These are phyloP conservation scores for Trichocladium antarcticum DNA, from an alignment of 495 filamentous ascomycete genomes.

Conservation along the genomic window DNA sequence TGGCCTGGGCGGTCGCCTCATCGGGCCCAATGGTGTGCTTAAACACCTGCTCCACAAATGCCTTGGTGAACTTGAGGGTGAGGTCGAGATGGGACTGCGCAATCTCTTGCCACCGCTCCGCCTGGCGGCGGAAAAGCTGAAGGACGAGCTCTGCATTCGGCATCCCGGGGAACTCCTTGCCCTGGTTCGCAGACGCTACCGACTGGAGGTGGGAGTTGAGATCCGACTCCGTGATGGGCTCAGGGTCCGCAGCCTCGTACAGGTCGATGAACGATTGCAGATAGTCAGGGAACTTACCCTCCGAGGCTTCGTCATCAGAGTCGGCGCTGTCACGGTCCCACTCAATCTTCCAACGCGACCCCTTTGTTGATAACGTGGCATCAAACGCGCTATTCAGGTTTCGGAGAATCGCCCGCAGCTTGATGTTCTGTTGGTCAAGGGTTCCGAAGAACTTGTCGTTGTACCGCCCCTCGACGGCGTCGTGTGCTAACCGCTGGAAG, in stretches of 20 bases:
- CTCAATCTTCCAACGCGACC: conserved; percentile 11
- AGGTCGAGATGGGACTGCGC: conserved; percentile 11
- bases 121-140: conserved; percentile 17
- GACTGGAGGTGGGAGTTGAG: conserved; percentile 10
- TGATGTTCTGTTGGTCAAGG: conserved; percentile 1
- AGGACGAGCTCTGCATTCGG: conserved; percentile 12
- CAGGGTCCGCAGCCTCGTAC: conserved; percentile 17
- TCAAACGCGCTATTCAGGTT: conserved; percentile 19
- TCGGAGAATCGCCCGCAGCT: conserved; percentile 19
- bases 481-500: conserved; percentile 21
- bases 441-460: conserved; percentile 23
- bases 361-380: conserved; percentile 13
- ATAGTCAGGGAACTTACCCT: conserved; percentile 10
- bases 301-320: not conserved
- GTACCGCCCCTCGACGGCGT: conserved; percentile 25
- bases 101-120: conserved; percentile 16
- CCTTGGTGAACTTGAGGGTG: conserved; percentile 1
- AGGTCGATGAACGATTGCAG: conserved; percentile 9
- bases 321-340: conserved; percentile 3
- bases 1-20: conserved; percentile 7
- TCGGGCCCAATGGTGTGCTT: conserved; percentile 13
- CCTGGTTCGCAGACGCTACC: conserved; percentile 16
- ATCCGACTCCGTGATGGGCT: not conserved
- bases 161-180: conserved; percentile 16
- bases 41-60: conserved; percentile 16